phyloP scores from a whole-genome alignment of 106 monocot species.

The Platanthera guangdongensis region DNA sequence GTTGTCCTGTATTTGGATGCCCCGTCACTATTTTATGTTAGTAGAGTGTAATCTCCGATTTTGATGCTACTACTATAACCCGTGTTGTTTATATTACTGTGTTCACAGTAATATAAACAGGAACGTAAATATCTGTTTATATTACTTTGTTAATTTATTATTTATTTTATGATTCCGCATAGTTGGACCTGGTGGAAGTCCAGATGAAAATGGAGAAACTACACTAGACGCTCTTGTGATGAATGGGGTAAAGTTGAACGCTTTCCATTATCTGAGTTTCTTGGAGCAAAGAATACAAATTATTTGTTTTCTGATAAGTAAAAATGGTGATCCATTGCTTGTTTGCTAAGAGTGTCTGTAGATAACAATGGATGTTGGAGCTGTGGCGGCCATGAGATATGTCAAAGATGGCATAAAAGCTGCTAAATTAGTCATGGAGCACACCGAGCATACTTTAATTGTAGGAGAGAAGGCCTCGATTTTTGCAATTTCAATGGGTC shows the following conservation, averaged over 20 bases:
- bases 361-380: slow-evolving; percentile 90
- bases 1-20: background rate
- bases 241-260: slow-evolving; percentile 67
- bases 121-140: background rate
- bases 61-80: background rate
- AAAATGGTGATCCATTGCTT: slow-evolving; percentile 17
- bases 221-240: slow-evolving; percentile 91
- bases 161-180: slow-evolving; percentile 10
- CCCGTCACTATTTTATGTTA: background rate
- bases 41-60: background rate
- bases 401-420: slow-evolving; percentile 89
- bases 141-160: background rate
- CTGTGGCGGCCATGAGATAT: slow-evolving; percentile 90
- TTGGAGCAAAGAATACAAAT: background rate
- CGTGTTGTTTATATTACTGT: background rate
- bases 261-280: background rate
- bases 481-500: slow-evolving; percentile 93
- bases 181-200: slow-evolving; percentile 96
- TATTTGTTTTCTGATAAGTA: slow-evolving; percentile 5
- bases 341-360: slow-evolving; percentile 41
- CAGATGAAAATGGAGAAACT: slow-evolving; percentile 97
- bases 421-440: slow-evolving; percentile 78
- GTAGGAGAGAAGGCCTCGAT: slow-evolving; percentile 78
- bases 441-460: slow-evolving; percentile 71
- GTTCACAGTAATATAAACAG: background rate